Evolutionary conservation across 2,329 filamentous ascomycete species (phyloP).

Genomic region (Pyricularia sp.): DNA sequence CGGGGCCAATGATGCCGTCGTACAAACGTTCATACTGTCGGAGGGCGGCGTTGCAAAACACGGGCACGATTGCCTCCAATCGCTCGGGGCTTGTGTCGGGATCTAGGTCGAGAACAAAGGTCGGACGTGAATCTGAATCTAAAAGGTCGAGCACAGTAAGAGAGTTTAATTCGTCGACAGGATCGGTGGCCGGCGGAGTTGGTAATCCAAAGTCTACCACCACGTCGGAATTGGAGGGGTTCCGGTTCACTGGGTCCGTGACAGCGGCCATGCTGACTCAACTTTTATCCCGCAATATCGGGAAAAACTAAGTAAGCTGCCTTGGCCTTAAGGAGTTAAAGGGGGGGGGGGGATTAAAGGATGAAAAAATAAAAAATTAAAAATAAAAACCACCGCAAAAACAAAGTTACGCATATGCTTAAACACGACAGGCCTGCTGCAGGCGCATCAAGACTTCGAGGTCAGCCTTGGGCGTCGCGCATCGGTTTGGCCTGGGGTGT

Average conservation of each 20-base stretch:
- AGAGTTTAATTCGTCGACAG: conserved; percentile 13
- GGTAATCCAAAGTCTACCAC: background rate
- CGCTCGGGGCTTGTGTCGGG: conserved; percentile 17
- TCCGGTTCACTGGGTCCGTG: background rate
- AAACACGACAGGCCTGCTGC: background rate
- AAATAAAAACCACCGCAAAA: background rate
- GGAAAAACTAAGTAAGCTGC: background rate
- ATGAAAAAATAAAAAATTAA: too few relatives aligned
- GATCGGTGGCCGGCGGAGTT: conserved; percentile 4
- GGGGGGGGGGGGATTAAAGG: too few relatives aligned
- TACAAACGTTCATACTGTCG: conserved; percentile 21
- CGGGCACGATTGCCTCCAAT: conserved; percentile 16
- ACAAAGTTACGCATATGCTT: background rate
- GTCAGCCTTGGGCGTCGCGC: background rate
- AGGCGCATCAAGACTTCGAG: background rate
- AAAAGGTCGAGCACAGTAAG: conserved; percentile 15
- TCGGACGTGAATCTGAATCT: conserved; percentile 24
- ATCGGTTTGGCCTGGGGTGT: background rate
- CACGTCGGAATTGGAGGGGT: background rate
- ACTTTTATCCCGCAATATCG: background rate
- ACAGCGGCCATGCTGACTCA: background rate
- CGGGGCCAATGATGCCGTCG: conserved; percentile 18
- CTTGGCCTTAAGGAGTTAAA: too few relatives aligned
- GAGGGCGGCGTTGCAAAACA: conserved; percentile 26
- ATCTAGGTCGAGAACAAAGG: conserved; percentile 27